Evolutionary conservation across 768 basidiomycete genomes (phyloP).

Genomic region (Daedalea quercina): DNA sequence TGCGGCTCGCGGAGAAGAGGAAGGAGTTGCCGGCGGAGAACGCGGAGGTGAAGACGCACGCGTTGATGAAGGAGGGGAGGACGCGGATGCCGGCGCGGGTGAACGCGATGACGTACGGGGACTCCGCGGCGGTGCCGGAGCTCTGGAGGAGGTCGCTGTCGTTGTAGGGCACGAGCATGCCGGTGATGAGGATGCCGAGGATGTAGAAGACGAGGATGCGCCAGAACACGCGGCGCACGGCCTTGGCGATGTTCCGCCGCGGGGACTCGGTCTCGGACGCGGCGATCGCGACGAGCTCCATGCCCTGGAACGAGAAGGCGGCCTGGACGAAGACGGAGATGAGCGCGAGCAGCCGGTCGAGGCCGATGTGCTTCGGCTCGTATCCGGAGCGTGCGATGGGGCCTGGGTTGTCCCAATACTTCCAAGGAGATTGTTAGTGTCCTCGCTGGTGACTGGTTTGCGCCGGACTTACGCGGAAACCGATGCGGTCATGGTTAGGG

Average conservation of each 20-base stretch:
- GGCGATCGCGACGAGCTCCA: conserved; percentile 69
- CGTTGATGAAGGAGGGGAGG: conserved; percentile 53
- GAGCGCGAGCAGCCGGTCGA: conserved; percentile 37
- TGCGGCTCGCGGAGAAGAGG: conserved; percentile 46
- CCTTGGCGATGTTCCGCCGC: conserved; percentile 71
- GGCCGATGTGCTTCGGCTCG: conserved; percentile 22
- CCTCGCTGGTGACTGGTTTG: conserved; percentile 19
- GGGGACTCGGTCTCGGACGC: conserved; percentile 77
- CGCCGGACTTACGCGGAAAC: conserved; percentile 46
- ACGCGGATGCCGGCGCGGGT: conserved; percentile 61
- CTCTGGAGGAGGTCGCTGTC: conserved; percentile 44
- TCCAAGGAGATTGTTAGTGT: neutral
- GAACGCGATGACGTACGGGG: conserved; percentile 84
- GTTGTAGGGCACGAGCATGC: conserved; percentile 72
- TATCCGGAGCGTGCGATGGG: conserved; percentile 30
- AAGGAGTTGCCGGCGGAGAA: conserved; percentile 69
- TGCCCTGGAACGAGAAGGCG: conserved; percentile 73
- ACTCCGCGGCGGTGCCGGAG: conserved; percentile 62
- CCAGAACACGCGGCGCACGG: conserved; percentile 71
- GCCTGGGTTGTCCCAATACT: conserved; percentile 75
- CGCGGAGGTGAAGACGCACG: conserved; percentile 60
- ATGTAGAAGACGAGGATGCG: conserved; percentile 79
- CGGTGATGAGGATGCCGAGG: conserved; percentile 64
- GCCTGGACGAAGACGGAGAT: conserved; percentile 41
- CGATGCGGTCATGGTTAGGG: conserved; percentile 56